Conservation (phyloP, 1,284 basidiomycete species). For the Sanghuangporus baumii region DNA sequence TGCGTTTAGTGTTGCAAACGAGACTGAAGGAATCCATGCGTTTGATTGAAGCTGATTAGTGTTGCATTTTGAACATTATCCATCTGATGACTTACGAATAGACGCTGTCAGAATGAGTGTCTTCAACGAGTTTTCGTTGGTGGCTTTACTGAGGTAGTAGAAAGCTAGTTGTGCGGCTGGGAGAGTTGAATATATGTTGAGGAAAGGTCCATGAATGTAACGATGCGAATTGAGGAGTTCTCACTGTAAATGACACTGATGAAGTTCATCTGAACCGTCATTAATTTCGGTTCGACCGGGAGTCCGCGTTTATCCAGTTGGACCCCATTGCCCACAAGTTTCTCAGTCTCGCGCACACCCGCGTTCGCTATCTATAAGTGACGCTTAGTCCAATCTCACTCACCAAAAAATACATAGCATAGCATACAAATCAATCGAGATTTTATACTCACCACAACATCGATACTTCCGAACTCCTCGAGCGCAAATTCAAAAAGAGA, state of each 20-base stretch:
- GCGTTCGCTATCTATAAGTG: slow-evolving; percentile 46
- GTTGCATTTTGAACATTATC: slow-evolving; percentile 1
- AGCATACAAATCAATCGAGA: too few species aligned
- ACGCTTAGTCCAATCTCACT: not conserved
- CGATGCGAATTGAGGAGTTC: slow-evolving; percentile 17
- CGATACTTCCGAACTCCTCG: slow-evolving; percentile 40
- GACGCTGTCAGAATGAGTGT: slow-evolving; percentile 50
- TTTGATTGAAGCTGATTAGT: not conserved
- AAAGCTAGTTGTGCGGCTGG: slow-evolving; percentile 44
- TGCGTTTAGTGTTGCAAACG: slow-evolving; percentile 40
- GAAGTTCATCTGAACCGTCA: slow-evolving; percentile 49
- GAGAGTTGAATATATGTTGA: not conserved
- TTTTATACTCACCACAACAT: slow-evolving; percentile 39
- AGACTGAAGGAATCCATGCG: slow-evolving; percentile 31
- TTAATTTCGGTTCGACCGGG: slow-evolving; percentile 38
- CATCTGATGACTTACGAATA: slow-evolving; percentile 33
- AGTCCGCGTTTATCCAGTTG: slow-evolving; percentile 32
- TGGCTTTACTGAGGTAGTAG: slow-evolving; percentile 42
- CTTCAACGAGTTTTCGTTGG: slow-evolving; percentile 34
- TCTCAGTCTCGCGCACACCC: slow-evolving; percentile 41
- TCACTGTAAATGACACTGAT: slow-evolving; percentile 46
- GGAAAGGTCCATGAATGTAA: not conserved
- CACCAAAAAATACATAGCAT: not conserved
- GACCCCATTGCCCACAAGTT: slow-evolving; percentile 27
- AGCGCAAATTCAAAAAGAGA: slow-evolving; percentile 47